phyloP scores from a whole-genome alignment of 2,329 filamentous ascomycete genomes.

The Trichophyton verrucosum region DNA sequence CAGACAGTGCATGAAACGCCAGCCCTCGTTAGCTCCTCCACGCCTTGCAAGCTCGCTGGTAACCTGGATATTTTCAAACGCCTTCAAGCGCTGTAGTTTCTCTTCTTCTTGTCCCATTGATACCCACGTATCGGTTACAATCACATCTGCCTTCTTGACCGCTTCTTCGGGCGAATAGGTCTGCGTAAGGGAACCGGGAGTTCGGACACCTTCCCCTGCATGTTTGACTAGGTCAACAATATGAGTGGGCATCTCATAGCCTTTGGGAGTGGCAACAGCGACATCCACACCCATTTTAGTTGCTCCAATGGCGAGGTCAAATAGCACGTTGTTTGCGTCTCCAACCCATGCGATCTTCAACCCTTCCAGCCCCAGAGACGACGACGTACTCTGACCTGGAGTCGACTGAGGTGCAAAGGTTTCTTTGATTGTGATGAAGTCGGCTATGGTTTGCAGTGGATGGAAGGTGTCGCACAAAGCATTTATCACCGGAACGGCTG shows the following conservation, averaged over 20 bases:
- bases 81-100: constrained; percentile 59
- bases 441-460: constrained; percentile 85
- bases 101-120: constrained; percentile 97
- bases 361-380: constrained; percentile 58
- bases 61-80: constrained; percentile 83
- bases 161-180: constrained; percentile 73
- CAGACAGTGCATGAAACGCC: constrained; percentile 98
- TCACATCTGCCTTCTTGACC: constrained; percentile 70
- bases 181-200: constrained; percentile 56
- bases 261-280: constrained; percentile 71
- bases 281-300: constrained; percentile 79
- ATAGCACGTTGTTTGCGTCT: constrained; percentile 94
- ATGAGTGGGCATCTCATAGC: constrained; percentile 63
- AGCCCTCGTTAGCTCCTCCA: constrained; percentile 73
- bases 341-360: constrained; percentile 93
- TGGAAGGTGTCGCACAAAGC: constrained; percentile 84
- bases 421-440: constrained; percentile 84
- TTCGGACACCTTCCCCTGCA: constrained; percentile 45
- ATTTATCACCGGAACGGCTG: constrained; percentile 71
- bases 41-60: constrained; percentile 71
- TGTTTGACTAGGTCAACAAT: constrained; percentile 64
- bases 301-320: constrained; percentile 78
- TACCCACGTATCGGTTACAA: constrained; percentile 96
- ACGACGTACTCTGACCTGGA: constrained; percentile 18
- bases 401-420: constrained; percentile 44